Conservation (phyloP, 352 stramenopile species). For the Phytophthora sansomeana region DNA sequence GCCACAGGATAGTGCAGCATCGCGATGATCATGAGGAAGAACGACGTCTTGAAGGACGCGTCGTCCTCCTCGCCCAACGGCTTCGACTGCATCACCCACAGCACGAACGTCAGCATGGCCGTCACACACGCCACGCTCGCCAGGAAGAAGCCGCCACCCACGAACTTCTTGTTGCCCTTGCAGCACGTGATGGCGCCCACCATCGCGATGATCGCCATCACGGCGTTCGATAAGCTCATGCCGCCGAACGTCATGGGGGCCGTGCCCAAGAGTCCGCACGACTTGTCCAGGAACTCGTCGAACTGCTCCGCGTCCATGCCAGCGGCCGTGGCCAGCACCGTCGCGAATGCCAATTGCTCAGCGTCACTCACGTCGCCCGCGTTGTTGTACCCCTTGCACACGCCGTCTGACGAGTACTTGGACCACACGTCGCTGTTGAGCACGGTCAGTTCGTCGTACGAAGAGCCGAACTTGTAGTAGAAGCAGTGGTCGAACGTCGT, state of each 20-base stretch:
- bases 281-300: slow-evolving; percentile 65
- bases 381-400: slow-evolving; percentile 56
- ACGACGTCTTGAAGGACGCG: slow-evolving; percentile 56
- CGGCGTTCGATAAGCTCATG: slow-evolving; percentile 31
- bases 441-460: slow-evolving; percentile 46
- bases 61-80: slow-evolving; percentile 66
- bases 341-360: not conserved
- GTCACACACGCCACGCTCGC: slow-evolving; percentile 16
- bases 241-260: slow-evolving; percentile 52
- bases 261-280: slow-evolving; percentile 50
- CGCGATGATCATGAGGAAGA: slow-evolving; percentile 69
- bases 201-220: slow-evolving; percentile 58
- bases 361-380: not conserved
- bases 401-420: slow-evolving; percentile 53
- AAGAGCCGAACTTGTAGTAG: slow-evolving; percentile 65
- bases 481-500: slow-evolving; percentile 65
- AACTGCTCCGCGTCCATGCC: slow-evolving; percentile 19
- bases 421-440: slow-evolving; percentile 39
- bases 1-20: slow-evolving; percentile 61
- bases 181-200: slow-evolving; percentile 63
- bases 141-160: slow-evolving; percentile 30
- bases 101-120: slow-evolving; percentile 33
- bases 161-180: slow-evolving; percentile 30
- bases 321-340: not conserved
- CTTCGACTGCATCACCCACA: slow-evolving; percentile 59